A percentile compares a stretch with the other conserved stretches of the same genome.
Evolutionary conservation across 2,329 filamentous ascomycete species (phyloP).

Genomic region (Aspergillus carbonarius): DNA sequence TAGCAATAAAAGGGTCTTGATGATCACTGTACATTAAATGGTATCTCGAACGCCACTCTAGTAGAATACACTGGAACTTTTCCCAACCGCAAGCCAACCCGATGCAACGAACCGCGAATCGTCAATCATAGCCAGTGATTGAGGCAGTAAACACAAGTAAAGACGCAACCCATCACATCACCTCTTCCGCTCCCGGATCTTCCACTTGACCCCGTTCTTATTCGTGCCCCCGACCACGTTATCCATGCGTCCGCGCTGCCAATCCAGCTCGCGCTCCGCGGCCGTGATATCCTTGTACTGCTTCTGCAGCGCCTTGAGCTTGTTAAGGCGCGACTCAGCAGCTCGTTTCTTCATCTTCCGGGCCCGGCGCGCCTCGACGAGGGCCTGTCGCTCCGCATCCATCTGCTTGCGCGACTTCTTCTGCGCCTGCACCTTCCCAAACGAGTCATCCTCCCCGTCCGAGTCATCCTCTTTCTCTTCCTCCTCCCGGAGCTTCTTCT

Average conservation of each 20-base stretch:
- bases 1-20: conserved; percentile 12
- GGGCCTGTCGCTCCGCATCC: conserved; percentile 41
- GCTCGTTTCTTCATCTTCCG: conserved; percentile 51
- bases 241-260: conserved; percentile 62
- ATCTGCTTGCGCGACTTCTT: conserved; percentile 48
- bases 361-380: conserved; percentile 39
- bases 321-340: conserved; percentile 49
- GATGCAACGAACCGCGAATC: conserved; percentile 5
- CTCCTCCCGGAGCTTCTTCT: conserved; percentile 16
- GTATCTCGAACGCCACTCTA: conserved; percentile 21
- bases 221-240: conserved; percentile 61
- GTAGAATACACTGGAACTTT: conserved; percentile 17
- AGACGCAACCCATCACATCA: conserved; percentile 19
- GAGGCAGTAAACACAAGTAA: neutral
- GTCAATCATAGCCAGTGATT: conserved; percentile 13
- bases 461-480: conserved; percentile 27
- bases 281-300: conserved; percentile 56
- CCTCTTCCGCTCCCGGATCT: conserved; percentile 60
- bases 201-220: conserved; percentile 65
- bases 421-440: conserved; percentile 19
- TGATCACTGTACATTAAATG: conserved; percentile 11
- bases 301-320: conserved; percentile 53
- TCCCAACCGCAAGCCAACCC: conserved; percentile 12
- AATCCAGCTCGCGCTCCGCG: conserved; percentile 57
- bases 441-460: conserved; percentile 23